Evolutionary conservation across 805 yeast species (phyloP).

Genomic region (Candida loeiensis): DNA sequence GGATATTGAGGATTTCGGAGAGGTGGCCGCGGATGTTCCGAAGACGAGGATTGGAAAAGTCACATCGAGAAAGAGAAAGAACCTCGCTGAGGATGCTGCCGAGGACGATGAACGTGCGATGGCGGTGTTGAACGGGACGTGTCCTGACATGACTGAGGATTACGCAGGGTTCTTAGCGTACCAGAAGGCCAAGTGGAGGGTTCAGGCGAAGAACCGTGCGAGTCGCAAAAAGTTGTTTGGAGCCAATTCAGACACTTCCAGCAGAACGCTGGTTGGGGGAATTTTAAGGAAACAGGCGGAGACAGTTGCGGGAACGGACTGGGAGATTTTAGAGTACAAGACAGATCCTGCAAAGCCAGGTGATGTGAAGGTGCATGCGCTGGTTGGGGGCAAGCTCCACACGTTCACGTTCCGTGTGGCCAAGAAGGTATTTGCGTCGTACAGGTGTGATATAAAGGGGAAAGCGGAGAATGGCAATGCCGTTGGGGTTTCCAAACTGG

Average conservation of each 20-base stretch:
- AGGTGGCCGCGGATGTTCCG: constrained; percentile 18
- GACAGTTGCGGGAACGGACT: constrained; percentile 66
- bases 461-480: too few species aligned
- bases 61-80: constrained; percentile 44
- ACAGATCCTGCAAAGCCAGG: constrained; percentile 58
- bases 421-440: constrained; percentile 65
- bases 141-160: constrained; percentile 67
- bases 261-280: constrained; percentile 59
- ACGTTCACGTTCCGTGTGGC: constrained; percentile 70
- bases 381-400: constrained; percentile 71
- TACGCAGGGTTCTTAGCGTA: constrained; percentile 66
- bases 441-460: constrained; percentile 44
- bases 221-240: constrained; percentile 83
- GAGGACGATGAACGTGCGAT: constrained; percentile 47
- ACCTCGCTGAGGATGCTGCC: constrained; percentile 23
- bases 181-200: constrained; percentile 85
- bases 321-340: constrained; percentile 82
- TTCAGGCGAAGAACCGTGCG: constrained; percentile 66
- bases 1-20: constrained; percentile 77
- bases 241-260: constrained; percentile 46
- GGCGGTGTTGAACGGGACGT: constrained; percentile 45
- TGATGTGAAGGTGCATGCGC: constrained; percentile 67
- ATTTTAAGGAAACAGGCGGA: constrained; percentile 78
- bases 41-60: constrained; percentile 45
- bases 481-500: too few species aligned